Evolutionary conservation across 345 rosid genomes (phyloP), one percentile per base, ranked within the genome.

Genomic region (Dipteronia sinensis): DNA sequence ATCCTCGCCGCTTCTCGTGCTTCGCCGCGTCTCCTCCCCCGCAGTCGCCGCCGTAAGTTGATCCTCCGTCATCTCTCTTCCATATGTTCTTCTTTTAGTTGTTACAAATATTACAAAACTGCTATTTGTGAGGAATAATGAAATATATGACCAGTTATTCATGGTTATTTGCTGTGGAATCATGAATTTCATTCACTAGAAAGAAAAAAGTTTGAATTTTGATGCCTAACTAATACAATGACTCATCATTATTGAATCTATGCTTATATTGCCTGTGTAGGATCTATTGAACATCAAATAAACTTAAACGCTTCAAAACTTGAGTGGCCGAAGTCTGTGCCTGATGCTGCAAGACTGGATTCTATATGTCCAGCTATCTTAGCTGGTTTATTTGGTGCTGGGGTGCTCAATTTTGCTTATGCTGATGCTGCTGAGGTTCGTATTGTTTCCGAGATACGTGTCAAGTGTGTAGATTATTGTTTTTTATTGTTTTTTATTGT

Each of bases 391-490:
- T 62, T 92, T 23, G 93, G 97, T 67, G 71, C 69, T 62, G 97
- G 92, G 79, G 71, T 77, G 42, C 23, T 91, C 17, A 84, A 88
- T 73, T 76, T 86, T 23, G 90, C 95, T 40, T 87, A 85, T 88
- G 92, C 98, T 10, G 94, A 95, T 74, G 78, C 82, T 81, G 87
- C 85, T 72, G 87, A 92, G 95, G 97, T 93, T 80, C 63, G 63
- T 65, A 42, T 20, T 46, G 46, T 63, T 68, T 34, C 5, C 27
- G 23, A 70, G 70, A 58, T 40, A 20, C 1, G 67, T 42, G 7
- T 34, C 3, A 12, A 20, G 11, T 10, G 23, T 61, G 29, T 40
- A 8, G 4, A 58, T 25, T 77, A 29, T n/a, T 71, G n/a, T 27
- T 34, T 58, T 46, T 25, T 77, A 29, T n/a, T 71, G n/a, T 27